A percentile compares a stretch with the other conserved stretches of the same genome.
These are phyloP conservation scores for Botrytis fabae DNA, from an alignment of 2,329 filamentous ascomycete genomes.

Conservation along the genomic window DNA sequence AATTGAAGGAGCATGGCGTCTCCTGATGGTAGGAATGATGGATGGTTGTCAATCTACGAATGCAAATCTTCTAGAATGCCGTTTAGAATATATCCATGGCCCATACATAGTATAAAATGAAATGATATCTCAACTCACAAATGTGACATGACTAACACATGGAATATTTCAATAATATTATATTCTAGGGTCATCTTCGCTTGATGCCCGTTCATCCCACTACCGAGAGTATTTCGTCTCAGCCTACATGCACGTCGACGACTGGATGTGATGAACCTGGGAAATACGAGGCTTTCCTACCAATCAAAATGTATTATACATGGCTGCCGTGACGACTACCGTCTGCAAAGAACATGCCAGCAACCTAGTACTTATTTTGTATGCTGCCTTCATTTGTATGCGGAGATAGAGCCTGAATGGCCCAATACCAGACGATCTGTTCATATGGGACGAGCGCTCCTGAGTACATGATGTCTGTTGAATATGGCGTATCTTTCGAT, in stretches of 20 bases:
- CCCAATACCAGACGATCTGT: background rate
- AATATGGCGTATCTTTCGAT: background rate
- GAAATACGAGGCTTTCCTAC: background rate
- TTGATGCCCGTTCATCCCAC: constrained; percentile 3
- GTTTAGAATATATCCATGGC: constrained; percentile 16
- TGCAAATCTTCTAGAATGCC: background rate
- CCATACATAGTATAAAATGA: constrained; percentile 20
- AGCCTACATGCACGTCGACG: constrained; percentile 1
- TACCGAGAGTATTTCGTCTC: background rate
- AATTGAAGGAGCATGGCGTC: constrained; percentile 16
- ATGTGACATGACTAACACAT: background rate
- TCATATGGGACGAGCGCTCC: background rate
- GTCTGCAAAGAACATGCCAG: background rate
- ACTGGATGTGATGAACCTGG: constrained; percentile 2
- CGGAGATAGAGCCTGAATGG: background rate
- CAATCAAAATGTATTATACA: background rate
- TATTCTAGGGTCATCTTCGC: background rate
- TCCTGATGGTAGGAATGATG: constrained; percentile 19
- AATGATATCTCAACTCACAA: constrained; percentile 22
- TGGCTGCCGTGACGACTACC: constrained; percentile 14
- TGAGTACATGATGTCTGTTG: background rate
- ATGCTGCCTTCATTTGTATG: constrained; percentile 2
- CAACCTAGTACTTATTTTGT: background rate
- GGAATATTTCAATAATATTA: background rate
- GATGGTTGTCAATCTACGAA: constrained; percentile 12